A percentile compares a stretch with the other conserved stretches of the same genome.
Conservation (phyloP, 2,329 filamentous ascomycete genomes). For the Colletotrichum chrysophilum region DNA sequence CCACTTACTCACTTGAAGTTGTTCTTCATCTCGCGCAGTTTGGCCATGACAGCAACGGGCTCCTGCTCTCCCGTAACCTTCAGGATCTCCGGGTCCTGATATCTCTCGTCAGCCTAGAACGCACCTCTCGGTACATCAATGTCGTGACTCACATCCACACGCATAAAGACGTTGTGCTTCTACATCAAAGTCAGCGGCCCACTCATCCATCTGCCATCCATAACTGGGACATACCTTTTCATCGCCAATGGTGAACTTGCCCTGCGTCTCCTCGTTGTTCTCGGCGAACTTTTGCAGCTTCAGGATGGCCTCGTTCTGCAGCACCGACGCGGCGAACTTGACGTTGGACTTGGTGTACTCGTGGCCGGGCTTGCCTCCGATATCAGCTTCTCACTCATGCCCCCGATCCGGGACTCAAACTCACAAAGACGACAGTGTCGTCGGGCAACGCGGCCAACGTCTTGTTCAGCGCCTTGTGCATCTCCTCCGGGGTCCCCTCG, state of each 20-base stretch:
- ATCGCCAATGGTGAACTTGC: constrained; percentile 94
- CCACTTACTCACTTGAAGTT: constrained; percentile 64
- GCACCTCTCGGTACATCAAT: neutral
- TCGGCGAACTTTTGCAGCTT: constrained; percentile 79
- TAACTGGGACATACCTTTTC: constrained; percentile 72
- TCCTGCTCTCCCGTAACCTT: constrained; percentile 82
- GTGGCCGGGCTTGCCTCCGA: constrained; percentile 77
- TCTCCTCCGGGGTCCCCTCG: constrained; percentile 86
- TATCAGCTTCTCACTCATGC: neutral
- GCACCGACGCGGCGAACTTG: constrained; percentile 81
- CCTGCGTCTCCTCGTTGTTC: constrained; percentile 85
- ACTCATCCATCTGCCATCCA: neutral
- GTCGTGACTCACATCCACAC: constrained; percentile 67
- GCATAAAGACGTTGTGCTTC: constrained; percentile 98
- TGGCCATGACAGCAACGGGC: constrained; percentile 83
- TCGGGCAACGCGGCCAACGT: constrained; percentile 81
- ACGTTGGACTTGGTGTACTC: constrained; percentile 99
- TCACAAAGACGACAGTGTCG: constrained; percentile 88
- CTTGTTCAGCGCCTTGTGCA: constrained; percentile 92
- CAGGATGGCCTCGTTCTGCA: constrained; percentile 77
- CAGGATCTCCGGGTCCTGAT: constrained; percentile 80
- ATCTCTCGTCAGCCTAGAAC: constrained; percentile 9
- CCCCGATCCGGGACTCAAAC: constrained; percentile 33
- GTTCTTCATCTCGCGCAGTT: constrained; percentile 91
- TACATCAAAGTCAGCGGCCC: constrained; percentile 37